Evolutionary conservation across 2,329 filamentous ascomycete genomes (phyloP).

Genomic region (Alternaria rosae): DNA sequence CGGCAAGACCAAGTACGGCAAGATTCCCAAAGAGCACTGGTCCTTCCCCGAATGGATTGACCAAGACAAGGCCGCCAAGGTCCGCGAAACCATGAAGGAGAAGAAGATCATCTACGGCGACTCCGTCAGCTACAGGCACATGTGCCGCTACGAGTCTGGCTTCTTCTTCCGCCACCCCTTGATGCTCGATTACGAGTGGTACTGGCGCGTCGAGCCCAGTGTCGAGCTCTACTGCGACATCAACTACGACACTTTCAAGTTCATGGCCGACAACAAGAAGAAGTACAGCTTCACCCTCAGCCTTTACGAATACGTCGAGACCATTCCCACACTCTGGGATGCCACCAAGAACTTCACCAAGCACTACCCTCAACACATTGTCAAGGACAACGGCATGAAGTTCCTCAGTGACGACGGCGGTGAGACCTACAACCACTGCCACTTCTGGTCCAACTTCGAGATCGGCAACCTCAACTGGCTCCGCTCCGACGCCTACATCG

Average conservation of each 20-base stretch:
- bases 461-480: slow-evolving; percentile 95
- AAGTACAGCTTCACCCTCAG: slow-evolving; percentile 98
- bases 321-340: slow-evolving; percentile 95
- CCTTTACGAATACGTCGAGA: slow-evolving; percentile 95
- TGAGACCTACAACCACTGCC: slow-evolving; percentile 94
- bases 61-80: slow-evolving; percentile 87
- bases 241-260: slow-evolving; percentile 94
- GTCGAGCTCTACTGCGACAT: slow-evolving; percentile 97
- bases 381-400: slow-evolving; percentile 81
- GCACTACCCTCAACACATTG: slow-evolving; percentile 87
- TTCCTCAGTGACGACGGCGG: slow-evolving; percentile 93
- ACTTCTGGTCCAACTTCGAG: slow-evolving; percentile 99
- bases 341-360: slow-evolving; percentile 94
- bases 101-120: slow-evolving; percentile 98
- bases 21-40: slow-evolving; percentile 93
- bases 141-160: slow-evolving; percentile 98
- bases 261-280: slow-evolving; percentile 94
- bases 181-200: slow-evolving; percentile 97
- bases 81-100: slow-evolving; percentile 91
- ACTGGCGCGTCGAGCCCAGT: slow-evolving; percentile 98
- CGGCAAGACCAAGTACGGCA: slow-evolving; percentile 87
- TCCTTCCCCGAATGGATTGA: slow-evolving; percentile 97
- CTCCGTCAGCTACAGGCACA: slow-evolving; percentile 95
- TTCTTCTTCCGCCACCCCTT: slow-evolving; percentile 98
- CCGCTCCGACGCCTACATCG: slow-evolving; percentile 83